phyloP scores from a whole-genome alignment of 352 stramenopile genomes.

The Phytophthora cactorum region DNA sequence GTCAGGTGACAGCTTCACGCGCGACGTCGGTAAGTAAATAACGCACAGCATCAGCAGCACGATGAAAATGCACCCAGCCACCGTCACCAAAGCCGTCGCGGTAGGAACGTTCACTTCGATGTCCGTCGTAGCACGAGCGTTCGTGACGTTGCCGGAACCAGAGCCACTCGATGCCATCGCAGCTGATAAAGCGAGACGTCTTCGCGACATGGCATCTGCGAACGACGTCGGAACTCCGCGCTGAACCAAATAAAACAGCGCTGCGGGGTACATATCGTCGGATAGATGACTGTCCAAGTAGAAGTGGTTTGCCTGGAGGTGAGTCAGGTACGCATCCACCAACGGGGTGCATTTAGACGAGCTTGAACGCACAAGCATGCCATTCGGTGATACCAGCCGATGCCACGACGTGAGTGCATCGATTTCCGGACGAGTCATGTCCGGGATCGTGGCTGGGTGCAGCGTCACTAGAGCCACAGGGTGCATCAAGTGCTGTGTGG shows the following conservation, averaged over 20 bases:
- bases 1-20: constrained; percentile 63
- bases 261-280: constrained; percentile 43
- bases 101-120: constrained; percentile 56
- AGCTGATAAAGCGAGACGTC: constrained; percentile 25
- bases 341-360: constrained; percentile 24
- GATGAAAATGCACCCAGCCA: constrained; percentile 59
- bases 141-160: constrained; percentile 11
- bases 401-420: constrained; percentile 37
- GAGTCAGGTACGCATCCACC: constrained; percentile 50
- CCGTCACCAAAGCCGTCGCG: constrained; percentile 52
- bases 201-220: constrained; percentile 28
- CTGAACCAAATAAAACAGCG: constrained; percentile 62
- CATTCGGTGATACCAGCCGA: constrained; percentile 32
- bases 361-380: constrained; percentile 33
- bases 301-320: constrained; percentile 40
- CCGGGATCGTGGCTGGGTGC: constrained; percentile 28
- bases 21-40: constrained; percentile 54
- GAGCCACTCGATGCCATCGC: constrained; percentile 24
- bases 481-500: constrained; percentile 17
- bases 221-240: constrained; percentile 40
- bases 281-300: constrained; percentile 31
- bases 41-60: constrained; percentile 61
- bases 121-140: constrained; percentile 31
- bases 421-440: constrained; percentile 17
- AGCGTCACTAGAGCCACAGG: constrained; percentile 28